Base-by-base conservation (phyloP, 495 filamentous ascomycete species). In the Aspergillus mulundensis region DNA sequence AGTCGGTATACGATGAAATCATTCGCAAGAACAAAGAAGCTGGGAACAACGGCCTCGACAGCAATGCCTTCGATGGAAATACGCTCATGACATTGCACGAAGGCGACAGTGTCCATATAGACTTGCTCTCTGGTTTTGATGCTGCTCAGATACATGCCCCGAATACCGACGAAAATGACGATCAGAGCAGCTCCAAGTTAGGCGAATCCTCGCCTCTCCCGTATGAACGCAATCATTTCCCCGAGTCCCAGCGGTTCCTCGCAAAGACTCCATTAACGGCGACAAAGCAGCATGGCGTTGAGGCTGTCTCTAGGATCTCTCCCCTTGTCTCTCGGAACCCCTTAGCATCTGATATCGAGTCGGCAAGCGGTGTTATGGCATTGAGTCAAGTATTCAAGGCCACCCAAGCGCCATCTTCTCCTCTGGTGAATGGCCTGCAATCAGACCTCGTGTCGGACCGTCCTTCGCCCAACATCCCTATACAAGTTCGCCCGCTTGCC, bases 371-470 rank as follows among this genome's bases (percentile, higher is more conserved):
- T 12, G 59, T 77, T 5, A 71, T 82, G 68, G 69, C 72, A 3
- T 62, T 80, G 14, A 82, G 79, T 46, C 78, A 82, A 60, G 61
- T 79, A 0, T 82, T 82, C 60, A 72, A 67, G 43, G 72, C 75
- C 10, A 82, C 79, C 0, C 79, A 81, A 53, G 78, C 73, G n/a
- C 70, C 74, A n/a, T 78, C 78, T 2, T 81, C 79, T 12, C 79
- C 79, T 2, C 59, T 81, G 24, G 66, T 73, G 11, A 70, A 74
- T 58, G 53, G 61, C 8, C 61, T 67, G 4, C 67, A 71, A 2
- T 66, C 71, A 7, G 79, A 79, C 42, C 60, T 67, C 7, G 38
- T 72, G 46, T 80, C 78, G 11, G 77, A 78, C 40, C 74, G 78
- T 23, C 79, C 79, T 10, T 82, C 79, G 1, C 79, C 79, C n/a